phyloP scores from a whole-genome alignment of 306 rosid genomes.

The Arachis hypogaea region DNA sequence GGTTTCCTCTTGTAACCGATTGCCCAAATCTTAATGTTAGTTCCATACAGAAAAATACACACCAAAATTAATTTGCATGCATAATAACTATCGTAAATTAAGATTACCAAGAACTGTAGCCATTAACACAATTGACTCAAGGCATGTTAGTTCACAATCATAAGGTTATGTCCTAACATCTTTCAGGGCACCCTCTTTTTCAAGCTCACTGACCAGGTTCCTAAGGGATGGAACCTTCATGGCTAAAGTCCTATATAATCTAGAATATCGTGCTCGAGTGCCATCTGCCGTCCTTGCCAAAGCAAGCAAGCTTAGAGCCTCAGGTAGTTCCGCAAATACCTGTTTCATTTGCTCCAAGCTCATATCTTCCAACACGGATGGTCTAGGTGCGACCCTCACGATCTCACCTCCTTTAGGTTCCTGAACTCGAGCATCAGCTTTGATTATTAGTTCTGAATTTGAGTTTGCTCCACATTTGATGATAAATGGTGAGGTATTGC shows the following conservation, averaged over 20 bases:
- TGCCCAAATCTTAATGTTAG: not conserved
- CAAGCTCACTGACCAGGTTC: constrained; percentile 82
- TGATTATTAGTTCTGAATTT: constrained; percentile 74
- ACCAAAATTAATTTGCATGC: constrained; percentile 12
- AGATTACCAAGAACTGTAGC: not conserved
- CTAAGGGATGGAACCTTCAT: constrained; percentile 83
- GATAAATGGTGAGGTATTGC: constrained; percentile 73
- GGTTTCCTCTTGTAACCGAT: too few species aligned
- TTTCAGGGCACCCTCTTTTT: constrained; percentile 77
- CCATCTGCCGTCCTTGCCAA: constrained; percentile 86
- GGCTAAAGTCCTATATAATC: constrained; percentile 81
- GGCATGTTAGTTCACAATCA: constrained; percentile 11
- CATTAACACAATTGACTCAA: constrained; percentile 2
- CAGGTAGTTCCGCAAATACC: constrained; percentile 73
- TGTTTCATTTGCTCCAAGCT: constrained; percentile 79
- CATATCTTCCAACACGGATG: constrained; percentile 65
- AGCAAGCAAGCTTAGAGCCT: constrained; percentile 87
- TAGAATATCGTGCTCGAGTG: constrained; percentile 81
- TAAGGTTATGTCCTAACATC: constrained; percentile 57
- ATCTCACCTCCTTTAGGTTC: constrained; percentile 86
- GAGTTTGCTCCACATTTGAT: constrained; percentile 90
- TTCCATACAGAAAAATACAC: constrained; percentile 8
- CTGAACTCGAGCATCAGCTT: constrained; percentile 74
- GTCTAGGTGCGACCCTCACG: constrained; percentile 78
- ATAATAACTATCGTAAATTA: constrained; percentile 7